Evolutionary conservation across 2,329 filamentous ascomycete species (phyloP), one percentile per base, ranked within the genome.

Genomic region (Monilinia polystroma): DNA sequence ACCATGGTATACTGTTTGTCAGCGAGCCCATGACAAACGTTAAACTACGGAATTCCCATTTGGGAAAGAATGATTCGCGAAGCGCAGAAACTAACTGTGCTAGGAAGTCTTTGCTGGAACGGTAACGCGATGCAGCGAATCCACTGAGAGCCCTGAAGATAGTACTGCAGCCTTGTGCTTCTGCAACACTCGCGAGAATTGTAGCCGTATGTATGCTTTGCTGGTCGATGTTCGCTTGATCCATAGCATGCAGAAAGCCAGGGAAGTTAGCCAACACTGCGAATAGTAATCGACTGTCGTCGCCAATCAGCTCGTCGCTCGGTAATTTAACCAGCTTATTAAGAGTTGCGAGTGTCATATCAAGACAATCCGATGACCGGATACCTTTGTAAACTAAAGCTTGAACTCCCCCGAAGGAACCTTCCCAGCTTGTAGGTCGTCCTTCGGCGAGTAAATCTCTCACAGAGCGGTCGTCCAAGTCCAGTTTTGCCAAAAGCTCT

Each of bases 201-300:
- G 86, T 86, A 3, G 92, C 92, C 12, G 87, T 89, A 20, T 84
- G 81, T 35, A 87, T 77, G 16, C 85, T 84, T 38, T 83, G 79
- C 1, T 82, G 80, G 58, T 88, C 84, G 3, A 85, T 83, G 4
- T 78, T 78, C 2, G 82, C 81, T 52, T 87, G 82, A 66, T 97
- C 93, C 75, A 96, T 88, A 8, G 89, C 87, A 68, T 92, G 85
- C 62, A 98, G 80, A 74, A 97, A 94, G 23, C 90, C 85, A 0
- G 95, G 94, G 54, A 98, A 84, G 71, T 98, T 97, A n/a, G 93
- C 94, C 32, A 98, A 80, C n/a, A 95, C 81, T 0, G 91, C 87
- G 77, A 95, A 96, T 67, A 97, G 87, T 0, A 99, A 80, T 1
- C 94, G 87, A 71, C 86, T 90, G 64, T 93, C 89, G 67, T 92